These are phyloP conservation scores for Persicaria tinctoria DNA, from an alignment of 148 eudicot genomes.

Conservation along the genomic window DNA sequence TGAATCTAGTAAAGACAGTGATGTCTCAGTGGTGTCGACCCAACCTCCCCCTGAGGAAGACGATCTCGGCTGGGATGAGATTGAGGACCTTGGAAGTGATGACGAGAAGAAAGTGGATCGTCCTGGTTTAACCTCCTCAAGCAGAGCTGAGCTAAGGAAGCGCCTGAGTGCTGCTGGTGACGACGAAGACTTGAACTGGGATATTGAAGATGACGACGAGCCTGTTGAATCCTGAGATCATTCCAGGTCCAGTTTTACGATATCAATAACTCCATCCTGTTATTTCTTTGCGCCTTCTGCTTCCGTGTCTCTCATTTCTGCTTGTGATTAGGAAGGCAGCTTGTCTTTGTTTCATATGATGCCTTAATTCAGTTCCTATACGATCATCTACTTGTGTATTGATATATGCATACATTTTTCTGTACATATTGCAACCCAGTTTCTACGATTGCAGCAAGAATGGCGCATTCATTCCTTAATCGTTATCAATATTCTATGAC, in stretches of 20 bases:
- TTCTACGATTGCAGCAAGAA: no score
- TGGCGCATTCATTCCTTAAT: no score
- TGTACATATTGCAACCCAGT: no score
- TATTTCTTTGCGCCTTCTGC: background rate
- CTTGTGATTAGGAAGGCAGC: background rate
- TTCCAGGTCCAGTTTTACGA: background rate
- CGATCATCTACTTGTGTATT: no score
- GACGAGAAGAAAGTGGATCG: conserved; percentile 40
- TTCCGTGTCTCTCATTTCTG: background rate
- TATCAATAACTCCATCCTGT: background rate
- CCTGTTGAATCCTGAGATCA: conserved; percentile 14
- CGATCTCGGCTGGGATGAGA: conserved; percentile 87
- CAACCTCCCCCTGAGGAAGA: conserved; percentile 56
- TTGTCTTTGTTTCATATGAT: no score
- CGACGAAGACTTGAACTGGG: conserved; percentile 45
- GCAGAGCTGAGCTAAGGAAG: conserved; percentile 44
- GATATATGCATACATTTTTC: no score
- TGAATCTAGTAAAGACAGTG: conserved; percentile 40
- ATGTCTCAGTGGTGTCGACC: conserved; percentile 48
- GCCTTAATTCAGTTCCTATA: no score
- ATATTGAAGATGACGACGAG: conserved; percentile 39
- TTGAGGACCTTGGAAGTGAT: conserved; percentile 60
- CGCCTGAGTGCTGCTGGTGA: conserved; percentile 30
- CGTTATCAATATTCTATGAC: no score
- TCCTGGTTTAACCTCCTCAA: conserved; percentile 22